Conservation (phyloP, 1,284 basidiomycete species). For the Malassezia sp. region DNA sequence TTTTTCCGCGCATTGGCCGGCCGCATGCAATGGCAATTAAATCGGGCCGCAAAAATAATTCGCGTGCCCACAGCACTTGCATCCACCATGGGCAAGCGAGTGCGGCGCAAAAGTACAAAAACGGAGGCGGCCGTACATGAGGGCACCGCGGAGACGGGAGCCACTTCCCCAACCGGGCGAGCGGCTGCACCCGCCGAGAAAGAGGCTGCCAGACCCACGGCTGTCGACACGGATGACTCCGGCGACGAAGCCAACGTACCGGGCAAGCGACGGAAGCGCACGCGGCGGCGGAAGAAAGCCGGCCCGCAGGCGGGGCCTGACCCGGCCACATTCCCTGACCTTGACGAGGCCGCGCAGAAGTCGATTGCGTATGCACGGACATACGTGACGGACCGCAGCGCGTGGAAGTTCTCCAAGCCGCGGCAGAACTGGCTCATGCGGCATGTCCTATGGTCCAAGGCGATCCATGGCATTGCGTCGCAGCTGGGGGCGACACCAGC, state of each 20-base stretch:
- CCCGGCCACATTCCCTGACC: background rate
- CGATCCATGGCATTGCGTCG: background rate
- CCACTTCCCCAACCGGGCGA: too few species aligned
- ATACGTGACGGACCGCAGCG: constrained; percentile 5
- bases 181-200: too few species aligned
- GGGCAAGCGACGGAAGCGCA: constrained; percentile 9
- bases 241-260: background rate
- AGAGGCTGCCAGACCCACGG: background rate
- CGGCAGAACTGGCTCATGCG: constrained; percentile 18
- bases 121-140: too few species aligned
- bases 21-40: too few species aligned
- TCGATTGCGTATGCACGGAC: constrained; percentile 16
- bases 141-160: too few species aligned
- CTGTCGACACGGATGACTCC: background rate
- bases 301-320: constrained; percentile 9
- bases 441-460: constrained; percentile 13
- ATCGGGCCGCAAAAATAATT: too few species aligned
- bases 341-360: constrained; percentile 7
- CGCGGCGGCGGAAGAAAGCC: constrained; percentile 14
- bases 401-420: constrained; percentile 24
- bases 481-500: background rate
- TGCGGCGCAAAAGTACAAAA: too few species aligned
- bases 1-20: too few species aligned
- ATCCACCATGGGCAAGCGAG: too few species aligned
- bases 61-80: too few species aligned